Base-by-base conservation (phyloP, 345 rosid genomes). In the Citrus hindsii region DNA sequence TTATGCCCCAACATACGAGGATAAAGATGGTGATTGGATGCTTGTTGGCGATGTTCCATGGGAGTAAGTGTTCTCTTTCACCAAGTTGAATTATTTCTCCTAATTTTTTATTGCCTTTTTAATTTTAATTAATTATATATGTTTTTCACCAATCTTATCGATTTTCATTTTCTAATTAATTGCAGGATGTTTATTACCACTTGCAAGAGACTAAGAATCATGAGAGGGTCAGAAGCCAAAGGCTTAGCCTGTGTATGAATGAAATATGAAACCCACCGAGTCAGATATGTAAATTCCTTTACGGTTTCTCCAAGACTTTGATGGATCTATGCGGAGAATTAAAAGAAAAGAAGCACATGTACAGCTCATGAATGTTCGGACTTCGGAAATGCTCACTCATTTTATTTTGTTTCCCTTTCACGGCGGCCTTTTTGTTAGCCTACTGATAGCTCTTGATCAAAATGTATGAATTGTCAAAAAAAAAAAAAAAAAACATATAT, bases 21-120 rank as follows among this genome's bases (percentile, higher is more conserved):
- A 93, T 74, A 93, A 89, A 85, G 97, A 93, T 79, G 92, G 94
- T 56, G 97, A 93, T 46, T 93, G 94, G 97, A 93, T 93, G 97
- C 92, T 92, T 14, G 92, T 89, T 56, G 93, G 97, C 68, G 97
- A 92, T 86, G 95, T 91, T 81, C 93, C 92, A 3, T 93, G 95
- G 94, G 80, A 81, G 92, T 89, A 80, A 83, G 92, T 83, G 5
- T 40, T 2, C 5, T 27, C 9, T 14, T 33, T 18, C 58, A 53
- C 58, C 58, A 53, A 53, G 22, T 5, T 53, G 0, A 53, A 53
- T 18, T 53, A 53, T 53, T 42, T 13, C 51, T 46, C 51, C 51
- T 13, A 0, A 46, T 46, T 18, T 53, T 18, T 21, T 53, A 51
- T 51, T 51, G 7, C 1, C 22, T 18, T 51, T 51, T 51, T 51